phyloP scores from a whole-genome alignment of 495 filamentous ascomycete species.

The Diplogelasinospora grovesii region DNA sequence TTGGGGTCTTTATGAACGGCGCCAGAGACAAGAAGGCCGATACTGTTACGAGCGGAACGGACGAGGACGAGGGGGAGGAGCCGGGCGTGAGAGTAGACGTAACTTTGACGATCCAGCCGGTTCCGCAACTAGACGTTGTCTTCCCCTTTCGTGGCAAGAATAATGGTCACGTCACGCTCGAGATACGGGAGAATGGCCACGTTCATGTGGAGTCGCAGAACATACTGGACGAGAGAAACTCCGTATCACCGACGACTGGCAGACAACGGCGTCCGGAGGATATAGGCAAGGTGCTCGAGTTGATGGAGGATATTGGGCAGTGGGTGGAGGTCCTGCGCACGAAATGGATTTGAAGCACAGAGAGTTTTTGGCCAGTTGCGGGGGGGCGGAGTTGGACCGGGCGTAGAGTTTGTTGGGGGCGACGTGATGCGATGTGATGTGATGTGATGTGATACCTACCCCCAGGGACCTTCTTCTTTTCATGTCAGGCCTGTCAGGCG shows the following conservation, averaged over 20 bases:
- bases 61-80: neutral
- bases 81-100: slow-evolving; percentile 38
- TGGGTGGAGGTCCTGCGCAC: slow-evolving; percentile 48
- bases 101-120: slow-evolving; percentile 36
- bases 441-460: no score
- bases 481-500: no score
- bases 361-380: no score
- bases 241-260: slow-evolving; percentile 12
- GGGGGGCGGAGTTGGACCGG: neutral
- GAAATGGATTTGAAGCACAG: slow-evolving; percentile 27
- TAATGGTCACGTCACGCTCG: slow-evolving; percentile 45
- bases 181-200: slow-evolving; percentile 55
- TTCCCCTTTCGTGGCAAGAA: slow-evolving; percentile 38
- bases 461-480: no score
- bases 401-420: no score
- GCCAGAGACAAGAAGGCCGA: neutral
- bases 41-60: neutral
- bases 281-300: slow-evolving; percentile 32
- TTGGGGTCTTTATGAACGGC: slow-evolving; percentile 26
- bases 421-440: no score
- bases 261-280: slow-evolving; percentile 19
- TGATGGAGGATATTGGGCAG: slow-evolving; percentile 46
- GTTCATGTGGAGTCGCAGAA: slow-evolving; percentile 42
- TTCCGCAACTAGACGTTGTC: slow-evolving; percentile 40
- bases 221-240: slow-evolving; percentile 26